Conservation (phyloP, 2,329 filamentous ascomycete species). For the Cytospora mali region DNA sequence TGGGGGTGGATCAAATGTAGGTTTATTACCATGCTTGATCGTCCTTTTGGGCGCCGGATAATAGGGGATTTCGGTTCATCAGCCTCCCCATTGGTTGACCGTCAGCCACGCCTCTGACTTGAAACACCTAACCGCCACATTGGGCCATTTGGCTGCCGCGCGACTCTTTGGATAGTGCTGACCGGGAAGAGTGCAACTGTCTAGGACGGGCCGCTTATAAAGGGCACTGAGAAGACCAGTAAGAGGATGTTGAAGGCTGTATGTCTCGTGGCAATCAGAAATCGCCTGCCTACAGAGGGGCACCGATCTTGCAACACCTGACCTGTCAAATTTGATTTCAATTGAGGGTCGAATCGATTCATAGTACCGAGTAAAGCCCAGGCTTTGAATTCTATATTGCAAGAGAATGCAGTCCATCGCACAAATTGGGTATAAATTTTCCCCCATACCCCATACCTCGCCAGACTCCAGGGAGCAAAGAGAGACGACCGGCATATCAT, state of each 20-base stretch:
- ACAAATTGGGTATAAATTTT: slow-evolving; percentile 18
- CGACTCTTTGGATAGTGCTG: background rate
- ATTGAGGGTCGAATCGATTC: background rate
- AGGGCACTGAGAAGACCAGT: background rate
- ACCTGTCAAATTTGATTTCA: background rate
- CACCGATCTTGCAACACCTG: background rate
- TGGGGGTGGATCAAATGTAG: background rate
- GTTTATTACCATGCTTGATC: background rate
- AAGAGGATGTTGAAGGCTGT: background rate
- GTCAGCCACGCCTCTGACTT: slow-evolving; percentile 18
- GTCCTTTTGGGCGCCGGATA: background rate
- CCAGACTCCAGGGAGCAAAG: background rate
- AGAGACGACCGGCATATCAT: background rate
- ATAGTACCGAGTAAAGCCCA: background rate
- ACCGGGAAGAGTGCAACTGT: background rate
- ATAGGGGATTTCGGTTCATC: slow-evolving; percentile 10
- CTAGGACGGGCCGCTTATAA: background rate
- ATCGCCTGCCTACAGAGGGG: background rate
- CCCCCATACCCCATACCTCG: background rate
- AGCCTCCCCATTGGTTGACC: slow-evolving; percentile 13
- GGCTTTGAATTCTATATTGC: background rate
- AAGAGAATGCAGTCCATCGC: background rate
- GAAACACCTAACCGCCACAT: slow-evolving; percentile 20
- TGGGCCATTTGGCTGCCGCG: slow-evolving; percentile 11
- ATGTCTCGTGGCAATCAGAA: background rate